phyloP scores from a whole-genome alignment of 129 eudicot genomes.

The Flaveria brownii region DNA sequence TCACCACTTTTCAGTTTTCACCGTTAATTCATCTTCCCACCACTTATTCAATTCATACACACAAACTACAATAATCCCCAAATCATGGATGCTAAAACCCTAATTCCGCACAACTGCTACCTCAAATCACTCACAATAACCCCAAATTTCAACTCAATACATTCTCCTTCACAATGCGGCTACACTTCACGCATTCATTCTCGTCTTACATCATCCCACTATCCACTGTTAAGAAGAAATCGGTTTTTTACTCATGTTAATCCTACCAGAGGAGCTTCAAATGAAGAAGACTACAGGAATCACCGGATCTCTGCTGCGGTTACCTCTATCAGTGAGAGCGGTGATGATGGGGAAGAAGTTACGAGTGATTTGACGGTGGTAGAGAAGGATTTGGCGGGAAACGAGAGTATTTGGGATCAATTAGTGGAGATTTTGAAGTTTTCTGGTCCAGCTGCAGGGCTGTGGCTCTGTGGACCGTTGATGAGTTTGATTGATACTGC shows the following conservation, averaged over 20 bases:
- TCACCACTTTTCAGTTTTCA: not conserved
- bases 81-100: slow-evolving; percentile 5
- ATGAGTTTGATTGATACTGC: slow-evolving; percentile 96
- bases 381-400: slow-evolving; percentile 38
- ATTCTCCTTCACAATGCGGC: slow-evolving; percentile 13
- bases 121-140: slow-evolving; percentile 12
- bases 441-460: slow-evolving; percentile 89
- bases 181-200: slow-evolving; percentile 12
- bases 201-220: not conserved
- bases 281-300: slow-evolving; percentile 17
- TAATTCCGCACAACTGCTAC: not conserved
- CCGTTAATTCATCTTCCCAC: not conserved
- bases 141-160: slow-evolving; percentile 22
- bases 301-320: slow-evolving; percentile 24
- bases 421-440: slow-evolving; percentile 82
- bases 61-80: not conserved
- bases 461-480: slow-evolving; percentile 93
- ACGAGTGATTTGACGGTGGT: slow-evolving; percentile 19
- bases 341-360: slow-evolving; percentile 16
- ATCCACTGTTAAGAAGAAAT: slow-evolving; percentile 7
- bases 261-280: slow-evolving; percentile 23
- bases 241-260: slow-evolving; percentile 26
- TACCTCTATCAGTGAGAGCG: slow-evolving; percentile 35
- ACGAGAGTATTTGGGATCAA: slow-evolving; percentile 76
- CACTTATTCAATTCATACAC: not conserved